phyloP scores from a whole-genome alignment of 1,139 yeast genomes.

The Citeromyces siamensis region DNA sequence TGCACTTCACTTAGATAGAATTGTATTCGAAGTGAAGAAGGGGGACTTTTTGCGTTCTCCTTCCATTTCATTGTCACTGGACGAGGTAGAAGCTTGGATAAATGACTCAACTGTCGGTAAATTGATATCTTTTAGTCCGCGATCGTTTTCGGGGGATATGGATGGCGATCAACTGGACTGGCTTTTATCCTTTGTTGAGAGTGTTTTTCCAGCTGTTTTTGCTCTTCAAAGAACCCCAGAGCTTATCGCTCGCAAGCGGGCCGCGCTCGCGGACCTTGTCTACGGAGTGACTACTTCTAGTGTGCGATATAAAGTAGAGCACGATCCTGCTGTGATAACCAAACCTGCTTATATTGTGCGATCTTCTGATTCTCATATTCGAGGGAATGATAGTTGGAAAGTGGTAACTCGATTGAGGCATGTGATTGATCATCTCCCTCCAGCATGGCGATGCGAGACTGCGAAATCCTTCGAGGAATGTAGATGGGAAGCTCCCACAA shows the following conservation, averaged over 20 bases:
- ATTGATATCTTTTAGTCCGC: neutral
- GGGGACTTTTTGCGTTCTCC: neutral
- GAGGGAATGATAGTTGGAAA: slow-evolving; percentile 84
- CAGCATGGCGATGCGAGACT: slow-evolving; percentile 28
- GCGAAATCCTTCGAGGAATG: slow-evolving; percentile 14
- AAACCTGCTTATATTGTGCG: slow-evolving; percentile 78
- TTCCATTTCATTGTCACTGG: neutral
- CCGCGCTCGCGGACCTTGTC: slow-evolving; percentile 22
- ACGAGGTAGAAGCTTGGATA: neutral
- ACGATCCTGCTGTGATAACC: slow-evolving; percentile 84
- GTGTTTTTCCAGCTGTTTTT: slow-evolving; percentile 14
- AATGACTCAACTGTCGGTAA: neutral
- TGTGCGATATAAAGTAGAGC: slow-evolving; percentile 43
- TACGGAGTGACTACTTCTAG: slow-evolving; percentile 55
- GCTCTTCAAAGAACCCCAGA: neutral
- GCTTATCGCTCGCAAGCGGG: neutral
- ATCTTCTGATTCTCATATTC: slow-evolving; percentile 56
- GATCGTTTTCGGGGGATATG: neutral
- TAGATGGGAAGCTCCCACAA: slow-evolving; percentile 30
- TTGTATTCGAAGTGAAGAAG: neutral
- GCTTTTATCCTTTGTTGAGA: slow-evolving; percentile 11
- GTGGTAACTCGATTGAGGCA: slow-evolving; percentile 69
- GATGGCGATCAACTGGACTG: neutral
- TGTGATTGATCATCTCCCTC: slow-evolving; percentile 49
- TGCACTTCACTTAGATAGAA: neutral